Evolutionary conservation across 208 protist genomes (phyloP), one percentile per base, ranked within the genome.

Genomic region (Trypanosoma cruzi): DNA sequence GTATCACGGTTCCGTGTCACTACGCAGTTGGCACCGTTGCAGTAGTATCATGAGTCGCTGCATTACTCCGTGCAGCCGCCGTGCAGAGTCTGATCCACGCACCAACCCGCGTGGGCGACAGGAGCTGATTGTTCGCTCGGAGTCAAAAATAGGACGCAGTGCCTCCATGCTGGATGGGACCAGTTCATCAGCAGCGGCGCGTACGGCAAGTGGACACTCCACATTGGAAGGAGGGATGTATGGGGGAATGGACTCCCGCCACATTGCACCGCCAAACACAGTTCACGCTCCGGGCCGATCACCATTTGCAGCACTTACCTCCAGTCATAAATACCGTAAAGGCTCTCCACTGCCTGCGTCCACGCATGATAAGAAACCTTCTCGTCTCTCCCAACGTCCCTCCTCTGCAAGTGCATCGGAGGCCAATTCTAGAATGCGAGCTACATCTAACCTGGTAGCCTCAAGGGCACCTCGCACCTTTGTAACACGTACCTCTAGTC

Each of bases 241-340:
- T 20, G 67, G 55, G 0, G 67, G 56, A 20, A 28, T 46, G 11
- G 73, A 77, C 53, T 64, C 66, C 42, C 64, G 61, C 44, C 65
- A 63, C 22, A 7, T 68, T n/a, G 37, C 64, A 52, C 32, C 70
- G 24, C 68, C 73, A 1, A 65, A 54, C 49, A 68, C 69, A n/a
- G 42, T 76, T 20, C 57, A 74, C 28, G 66, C 70, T 14, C 64
- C 71, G 26, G 63, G 64, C 28, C 79, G 83, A 22, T 90, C 84
- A 4, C 85, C 88, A 5, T 89, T 88, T 49, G 82, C 88, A 1
- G 75, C 79, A 11, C 81, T 95, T 28, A 81, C 81, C 10, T 92
- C 89, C 18, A 87, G 77, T 31, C 81, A 90, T 71, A 87, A 88
- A 65, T 90, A 89, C 73, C 84, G 89, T 42, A 95, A 92, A 48